Percentiles rank a stretch among this genome's conserved stretches.
Evolutionary conservation across 2,329 filamentous ascomycete genomes (phyloP).

Genomic region (Penicillium verrucosum): DNA sequence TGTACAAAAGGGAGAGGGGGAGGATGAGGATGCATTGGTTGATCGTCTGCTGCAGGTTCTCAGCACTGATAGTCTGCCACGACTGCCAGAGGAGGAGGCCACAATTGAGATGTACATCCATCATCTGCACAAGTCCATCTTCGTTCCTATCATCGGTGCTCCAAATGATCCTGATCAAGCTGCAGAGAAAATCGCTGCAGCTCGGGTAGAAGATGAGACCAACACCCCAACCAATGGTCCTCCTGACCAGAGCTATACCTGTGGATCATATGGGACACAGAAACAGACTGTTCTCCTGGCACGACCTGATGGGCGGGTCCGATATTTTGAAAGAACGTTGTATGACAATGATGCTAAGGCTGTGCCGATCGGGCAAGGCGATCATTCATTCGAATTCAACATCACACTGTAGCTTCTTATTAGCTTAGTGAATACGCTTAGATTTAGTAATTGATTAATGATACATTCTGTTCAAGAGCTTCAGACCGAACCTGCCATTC

Average conservation of each 20-base stretch:
- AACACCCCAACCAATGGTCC: constrained; percentile 20
- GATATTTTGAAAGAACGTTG: constrained; percentile 62
- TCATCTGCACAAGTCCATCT: constrained; percentile 58
- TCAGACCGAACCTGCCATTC: neutral
- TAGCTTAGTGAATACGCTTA: neutral
- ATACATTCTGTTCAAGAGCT: neutral
- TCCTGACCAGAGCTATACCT: constrained; percentile 34
- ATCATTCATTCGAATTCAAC: constrained; percentile 42
- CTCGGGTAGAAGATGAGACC: constrained; percentile 21
- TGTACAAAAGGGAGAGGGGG: constrained; percentile 37
- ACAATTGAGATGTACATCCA: constrained; percentile 55
- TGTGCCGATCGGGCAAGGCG: constrained; percentile 47
- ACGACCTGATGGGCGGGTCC: constrained; percentile 52
- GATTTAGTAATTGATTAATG: neutral
- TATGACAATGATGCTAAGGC: constrained; percentile 53
- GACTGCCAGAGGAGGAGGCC: constrained; percentile 45
- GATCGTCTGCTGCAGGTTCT: constrained; percentile 53
- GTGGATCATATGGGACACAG: constrained; percentile 61
- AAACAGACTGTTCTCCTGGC: constrained; percentile 63
- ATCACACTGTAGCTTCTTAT: constrained; percentile 6
- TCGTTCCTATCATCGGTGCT: constrained; percentile 56
- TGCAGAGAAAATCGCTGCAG: constrained; percentile 38
- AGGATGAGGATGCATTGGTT: constrained; percentile 51
- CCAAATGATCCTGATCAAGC: constrained; percentile 39
- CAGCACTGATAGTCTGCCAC: constrained; percentile 54